Conservation (phyloP, 2,329 filamentous ascomycete species). For the Beauveria rudraprayagi region DNA sequence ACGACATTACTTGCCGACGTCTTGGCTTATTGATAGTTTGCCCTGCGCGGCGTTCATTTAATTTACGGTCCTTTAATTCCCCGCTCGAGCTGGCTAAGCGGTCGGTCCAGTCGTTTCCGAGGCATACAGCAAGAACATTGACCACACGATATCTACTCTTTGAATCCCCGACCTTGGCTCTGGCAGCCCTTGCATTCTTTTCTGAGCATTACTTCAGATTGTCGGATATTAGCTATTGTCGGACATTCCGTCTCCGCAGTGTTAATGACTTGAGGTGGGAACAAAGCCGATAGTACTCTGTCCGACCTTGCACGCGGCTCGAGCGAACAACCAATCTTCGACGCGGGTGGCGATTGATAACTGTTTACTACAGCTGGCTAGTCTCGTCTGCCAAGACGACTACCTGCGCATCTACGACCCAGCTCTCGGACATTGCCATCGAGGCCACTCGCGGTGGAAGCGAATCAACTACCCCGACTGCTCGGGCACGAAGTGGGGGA, state of each 20-base stretch:
- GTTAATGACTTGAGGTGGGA: background rate
- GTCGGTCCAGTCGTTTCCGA: conserved; percentile 8
- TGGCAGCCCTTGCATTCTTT: conserved; percentile 1
- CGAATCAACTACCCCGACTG: background rate
- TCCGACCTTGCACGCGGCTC: background rate
- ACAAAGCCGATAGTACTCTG: background rate
- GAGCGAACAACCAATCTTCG: background rate
- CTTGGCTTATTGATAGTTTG: conserved; percentile 5
- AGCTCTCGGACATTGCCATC: conserved; percentile 5
- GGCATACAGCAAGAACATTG: background rate
- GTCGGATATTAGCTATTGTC: background rate
- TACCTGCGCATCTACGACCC: background rate
- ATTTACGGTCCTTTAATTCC: background rate
- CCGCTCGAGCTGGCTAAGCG: conserved; percentile 9
- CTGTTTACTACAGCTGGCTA: background rate
- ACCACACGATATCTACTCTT: conserved; percentile 5
- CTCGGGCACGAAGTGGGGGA: background rate
- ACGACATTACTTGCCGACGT: background rate
- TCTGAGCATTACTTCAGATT: background rate
- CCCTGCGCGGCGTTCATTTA: background rate
- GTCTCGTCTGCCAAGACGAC: background rate
- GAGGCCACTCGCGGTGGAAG: background rate
- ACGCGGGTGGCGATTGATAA: background rate
- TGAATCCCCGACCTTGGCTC: background rate
- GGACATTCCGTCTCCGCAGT: background rate